Evolutionary conservation across 2,329 filamentous ascomycete genomes (phyloP), one percentile per base, ranked within the genome.

Genomic region (Nemania diffusa): DNA sequence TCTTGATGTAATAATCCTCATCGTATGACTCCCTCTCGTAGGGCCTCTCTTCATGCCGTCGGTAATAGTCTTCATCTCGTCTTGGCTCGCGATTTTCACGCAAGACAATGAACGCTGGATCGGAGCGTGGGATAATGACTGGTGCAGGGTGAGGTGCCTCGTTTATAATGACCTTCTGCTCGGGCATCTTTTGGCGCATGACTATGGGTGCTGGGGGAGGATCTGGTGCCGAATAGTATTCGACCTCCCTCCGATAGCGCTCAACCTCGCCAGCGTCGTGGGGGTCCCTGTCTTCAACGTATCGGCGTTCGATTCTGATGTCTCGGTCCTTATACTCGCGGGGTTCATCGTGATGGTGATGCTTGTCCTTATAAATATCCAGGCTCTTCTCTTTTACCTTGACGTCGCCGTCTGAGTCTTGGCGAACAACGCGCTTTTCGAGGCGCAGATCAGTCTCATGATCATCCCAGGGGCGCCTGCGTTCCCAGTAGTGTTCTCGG

Each of bases 141-240:
- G 87, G 86, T 2, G 85, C 76, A 1, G 86, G 84, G 0, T 82
- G 71, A 2, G 85, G 82, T 0, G 86, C 85, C 72, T 89, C 87
- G 68, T 89, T 84, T 8, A 89, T 83, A 69, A 89, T 87, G 72
- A 89, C 88, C 74, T 85, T 85, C 74, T 89, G 87, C 74, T 89
- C 86, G 2, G 83, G 81, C 0, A 83, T 81, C 57, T 83, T 82
- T 72, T 87, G 84, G 58, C 86, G 85, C 69, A 89, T 87, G 62
- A 89, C 81, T 67, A 89, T 83, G 5, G 86, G 86, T 1, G 82
- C 75, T 3, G 75, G 82, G 9, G 82, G 78, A 13, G 85, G 84
- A 24, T 85, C 81, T 27, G 82, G 80, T 2, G 84, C 84, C 51
- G 84, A 80, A 73, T 86, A 90, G 75, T 89, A 90, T 71, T 90